Percentiles rank a stretch among this genome's conserved stretches.
Conservation (phyloP, 768 basidiomycete species). For the Psilocybe subaeruginosa region DNA sequence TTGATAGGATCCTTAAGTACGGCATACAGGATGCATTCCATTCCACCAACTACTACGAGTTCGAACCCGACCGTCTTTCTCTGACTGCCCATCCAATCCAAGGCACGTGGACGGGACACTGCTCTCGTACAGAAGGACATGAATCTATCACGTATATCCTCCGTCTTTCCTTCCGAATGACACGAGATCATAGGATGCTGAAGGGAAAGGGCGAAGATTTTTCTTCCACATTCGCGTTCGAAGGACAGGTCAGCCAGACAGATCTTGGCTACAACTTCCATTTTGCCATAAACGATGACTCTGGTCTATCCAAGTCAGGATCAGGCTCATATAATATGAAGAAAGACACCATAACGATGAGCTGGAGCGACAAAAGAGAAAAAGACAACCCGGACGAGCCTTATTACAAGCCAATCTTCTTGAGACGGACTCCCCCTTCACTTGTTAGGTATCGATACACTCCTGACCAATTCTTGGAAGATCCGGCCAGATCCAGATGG, state of each 20-base stretch:
- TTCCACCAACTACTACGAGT: conserved; percentile 33
- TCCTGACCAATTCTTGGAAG: conserved; percentile 27
- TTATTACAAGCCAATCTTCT: conserved; percentile 24
- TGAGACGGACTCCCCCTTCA: conserved; percentile 31
- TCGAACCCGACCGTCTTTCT: conserved; percentile 25
- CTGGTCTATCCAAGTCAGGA: conserved; percentile 26
- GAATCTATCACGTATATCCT: conserved; percentile 28
- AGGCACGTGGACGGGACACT: conserved; percentile 38
- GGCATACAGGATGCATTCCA: conserved; percentile 36
- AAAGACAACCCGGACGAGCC: conserved; percentile 26
- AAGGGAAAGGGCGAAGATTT: conserved; percentile 38
- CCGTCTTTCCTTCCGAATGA: conserved; percentile 30
- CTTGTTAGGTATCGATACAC: conserved; percentile 34
- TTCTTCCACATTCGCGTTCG: conserved; percentile 31
- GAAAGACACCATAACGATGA: conserved; percentile 20
- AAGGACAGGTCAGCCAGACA: conserved; percentile 23
- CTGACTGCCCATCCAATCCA: conserved; percentile 24
- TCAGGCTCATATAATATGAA: conserved; percentile 23
- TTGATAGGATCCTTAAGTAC: conserved; percentile 30
- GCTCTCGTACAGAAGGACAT: conserved; percentile 24
- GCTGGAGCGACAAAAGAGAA: conserved; percentile 25
- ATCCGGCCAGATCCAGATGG: conserved; percentile 35
- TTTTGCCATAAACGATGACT: conserved; percentile 29
- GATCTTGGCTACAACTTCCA: conserved; percentile 25
- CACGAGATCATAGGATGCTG: conserved; percentile 23